Evolutionary conservation across 768 basidiomycete genomes (phyloP), one percentile per base, ranked within the genome.

Genomic region (button mushroom (Agaricus bisporus)): DNA sequence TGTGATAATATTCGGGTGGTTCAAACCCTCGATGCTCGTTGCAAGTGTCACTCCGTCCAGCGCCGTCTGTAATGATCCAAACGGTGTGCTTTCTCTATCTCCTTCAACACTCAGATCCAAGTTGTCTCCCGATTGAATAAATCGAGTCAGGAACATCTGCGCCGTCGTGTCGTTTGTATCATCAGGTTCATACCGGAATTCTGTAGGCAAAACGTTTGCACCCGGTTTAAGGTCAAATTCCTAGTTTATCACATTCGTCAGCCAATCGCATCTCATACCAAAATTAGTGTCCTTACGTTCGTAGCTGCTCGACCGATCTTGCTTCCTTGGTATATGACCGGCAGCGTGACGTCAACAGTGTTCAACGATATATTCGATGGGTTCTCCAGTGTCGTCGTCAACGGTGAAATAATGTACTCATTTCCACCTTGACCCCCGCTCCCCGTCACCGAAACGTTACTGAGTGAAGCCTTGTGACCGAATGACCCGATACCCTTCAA

Each of bases 141-240:
- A 88, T 32, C 70, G 62, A 8, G 77, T 72, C 56, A 86, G 63
- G 72, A 88, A 88, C 25, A 67, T 64, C 72, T 81, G 80, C 3
- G 86, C 85, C 20, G 72, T 66, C 4, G 85, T 86, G 60, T 88
- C 78, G 58, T 86, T 86, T 9, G 82, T 76, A 64, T 86, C 64
- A 9, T 73, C 72, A 0, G 86, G 86, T 58, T 75, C 69, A 59
- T 89, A 89, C 55, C 77, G 83, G 71, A 89, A 88, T 60, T 86
- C 83, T 2, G 83, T 71, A 0, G 71, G 48, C 20, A 81, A 61
- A 1, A 59, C 61, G 57, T 87, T 85, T 41, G 70, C 61, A 41
- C 85, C 85, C 3, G 86, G 85, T 17, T 73, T 66, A 41, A 88
- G 70, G 56, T 80, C 60, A 56, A 86, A 82, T 14, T 71, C 59